Evolutionary conservation across 2,329 filamentous ascomycete genomes (phyloP), one percentile per base, ranked within the genome.

Genomic region (Cytospora piceae): DNA sequence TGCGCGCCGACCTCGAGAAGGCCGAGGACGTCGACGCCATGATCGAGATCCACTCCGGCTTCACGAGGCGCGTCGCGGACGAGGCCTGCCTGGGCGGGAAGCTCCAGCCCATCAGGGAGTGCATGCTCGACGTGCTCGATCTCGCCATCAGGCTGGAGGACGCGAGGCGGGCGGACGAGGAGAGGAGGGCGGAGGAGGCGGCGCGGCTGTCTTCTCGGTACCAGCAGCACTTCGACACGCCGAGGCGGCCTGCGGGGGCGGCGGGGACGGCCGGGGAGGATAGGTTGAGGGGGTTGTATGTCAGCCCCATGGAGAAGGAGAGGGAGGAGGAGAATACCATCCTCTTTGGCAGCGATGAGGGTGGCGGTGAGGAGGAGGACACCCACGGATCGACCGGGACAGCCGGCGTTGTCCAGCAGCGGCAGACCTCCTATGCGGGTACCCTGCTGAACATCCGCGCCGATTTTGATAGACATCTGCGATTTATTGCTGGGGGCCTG

Each of bases 21-120:
- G 87, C 92, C 0, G 81, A 84, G 31, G 92, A 94, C 70, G 87
- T 97, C 12, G 93, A 97, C 73, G 85, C 85, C 31, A 96, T 97
- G 91, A 88, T 93, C 31, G 77, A 77, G 1, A 82, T 88, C 0
- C 93, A 97, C 73, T 78, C 84, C 5, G 74, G 76, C 0, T 94
- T 90, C 71, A 79, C 90, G 54, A 82, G 81, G 54, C 83, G 83
- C 2, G 78, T 95, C 14, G 80, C 88, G 64, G 84, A 87, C 37
- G 88, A 92, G 69, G 87, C 90, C 12, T 85, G 95, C 29, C 83
- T 96, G 0, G 87, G 89, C 0, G 78, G 82, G 20, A 89, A 88
- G 62, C 78, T 97, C 4, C 81, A 83, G 20, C 89, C 90, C 0
- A 90, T 97, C 42, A 84, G 87, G 63, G 85, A 91, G 65, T 87